Base-by-base conservation (phyloP, 345 rosid species). In the Brassica incana region DNA sequence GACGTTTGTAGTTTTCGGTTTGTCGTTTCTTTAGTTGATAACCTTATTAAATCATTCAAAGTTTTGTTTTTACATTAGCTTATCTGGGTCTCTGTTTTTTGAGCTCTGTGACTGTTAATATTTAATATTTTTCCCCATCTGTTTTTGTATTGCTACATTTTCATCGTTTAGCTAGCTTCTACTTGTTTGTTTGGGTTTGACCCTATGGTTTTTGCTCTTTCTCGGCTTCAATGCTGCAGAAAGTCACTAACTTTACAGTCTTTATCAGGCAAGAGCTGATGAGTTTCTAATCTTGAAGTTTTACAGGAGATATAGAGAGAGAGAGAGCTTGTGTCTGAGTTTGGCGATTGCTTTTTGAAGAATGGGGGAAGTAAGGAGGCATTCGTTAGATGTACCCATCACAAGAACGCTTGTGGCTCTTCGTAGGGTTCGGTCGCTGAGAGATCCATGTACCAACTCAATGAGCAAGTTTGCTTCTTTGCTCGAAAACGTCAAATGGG, bases 361-460 rank as follows among this genome's bases (percentile, higher is more conserved):
- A 72, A 90, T 85, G 87, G 85, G 81, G 81, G 97, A 95, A 38
- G 90, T 89, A 73, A 72, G 96, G 80, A 81, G 99, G 69, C 97
- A 93, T 84, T 95, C 98, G 3, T 89, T 95, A 40, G 99, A 95
- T 77, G 77, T 93, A 58, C 99, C 99, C 10, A 90, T 95, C 56
- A 85, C 99, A 33, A 93, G 90, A 80, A 88, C 98, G 30, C 96
- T 95, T n/a, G 80, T 88, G 2, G 96, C 98, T 14, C 91, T 95
- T 23, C 84, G 97, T 84, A 89, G 98, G 76, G 99, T 95, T 81
- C 84, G 89, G 88, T 95, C 99, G 15, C 74, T 95, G 62, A 88
- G 96, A 88, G 99, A 95, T 84, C 99, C 99, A 2, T 87, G 94
- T 33, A 93, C 99, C 12, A 95, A 86, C 83, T 90, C 98, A 3